A percentile compares a stretch with the other conserved stretches of the same genome.
These are phyloP conservation scores for Iris macrosiphon DNA, from an alignment of 106 monocot species.

Conservation along the genomic window DNA sequence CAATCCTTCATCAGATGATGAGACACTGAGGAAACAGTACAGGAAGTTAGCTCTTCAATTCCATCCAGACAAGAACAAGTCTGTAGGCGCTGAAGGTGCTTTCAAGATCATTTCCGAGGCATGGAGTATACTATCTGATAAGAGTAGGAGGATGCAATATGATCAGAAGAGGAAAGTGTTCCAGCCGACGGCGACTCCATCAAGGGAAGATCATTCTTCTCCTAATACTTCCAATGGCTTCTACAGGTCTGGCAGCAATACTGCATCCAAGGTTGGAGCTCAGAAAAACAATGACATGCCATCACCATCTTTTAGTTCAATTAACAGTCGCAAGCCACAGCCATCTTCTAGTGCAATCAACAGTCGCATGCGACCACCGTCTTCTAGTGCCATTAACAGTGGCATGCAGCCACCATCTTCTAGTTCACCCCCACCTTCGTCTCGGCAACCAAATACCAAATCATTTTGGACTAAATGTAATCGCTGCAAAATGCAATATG, in stretches of 20 bases:
- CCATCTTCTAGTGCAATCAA: slow-evolving; percentile 3
- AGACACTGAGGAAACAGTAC: slow-evolving; percentile 17
- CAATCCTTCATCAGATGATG: slow-evolving; percentile 9
- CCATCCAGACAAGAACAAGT: slow-evolving; percentile 23
- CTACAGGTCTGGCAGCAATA: not conserved
- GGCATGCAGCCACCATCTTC: not conserved
- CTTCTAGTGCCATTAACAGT: not conserved
- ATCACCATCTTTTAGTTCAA: not conserved
- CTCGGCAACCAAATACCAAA: not conserved
- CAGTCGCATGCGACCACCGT: not conserved
- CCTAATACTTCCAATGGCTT: slow-evolving; percentile 6
- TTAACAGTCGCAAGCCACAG: too few species aligned
- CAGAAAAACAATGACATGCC: not conserved
- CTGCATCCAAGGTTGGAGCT: not conserved
- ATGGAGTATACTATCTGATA: slow-evolving; percentile 21
- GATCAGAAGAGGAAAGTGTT: slow-evolving; percentile 9
- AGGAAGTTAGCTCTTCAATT: slow-evolving; percentile 16
- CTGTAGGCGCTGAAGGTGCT: slow-evolving; percentile 14
- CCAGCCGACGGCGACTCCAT: not conserved
- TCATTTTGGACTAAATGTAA: slow-evolving; percentile 57
- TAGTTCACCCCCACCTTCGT: not conserved
- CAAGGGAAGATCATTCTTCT: slow-evolving; percentile 4
- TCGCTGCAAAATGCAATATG: slow-evolving; percentile 50
- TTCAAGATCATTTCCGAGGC: slow-evolving; percentile 25
- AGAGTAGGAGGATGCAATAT: slow-evolving; percentile 12